Evolutionary conservation across 148 eudicot species (phyloP), one percentile per base, ranked within the genome.

Genomic region (Cornus suecica): DNA sequence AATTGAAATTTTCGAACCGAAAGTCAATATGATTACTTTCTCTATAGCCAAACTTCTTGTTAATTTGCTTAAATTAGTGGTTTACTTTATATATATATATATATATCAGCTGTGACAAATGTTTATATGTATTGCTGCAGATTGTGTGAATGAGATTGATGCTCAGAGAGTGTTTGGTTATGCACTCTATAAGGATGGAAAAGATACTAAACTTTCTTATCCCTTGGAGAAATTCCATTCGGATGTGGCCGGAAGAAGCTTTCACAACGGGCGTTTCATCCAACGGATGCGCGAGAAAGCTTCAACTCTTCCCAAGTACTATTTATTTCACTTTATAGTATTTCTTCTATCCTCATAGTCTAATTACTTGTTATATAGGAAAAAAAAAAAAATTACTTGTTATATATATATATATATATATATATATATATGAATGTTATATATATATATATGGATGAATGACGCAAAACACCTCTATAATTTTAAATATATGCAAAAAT

Each of bases 291-390:
- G 79, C 4, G 48, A 32, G 18, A 68, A 76, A 54, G 79, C 73
- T 56, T 64, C 79, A 26, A 56, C 66, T 30, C 79, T 67, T 67
- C 66, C 79, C 30, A 76, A 76, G 79, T 76, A 68, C 31, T 29
- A 5, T 68, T 8, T 22, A 27, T 31, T 58, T n/a, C 25, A 18
- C 54, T 13, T 13, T 58, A 15, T 15, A 1, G 2, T 25, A 22
- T 58, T 58, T 58, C 8, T n/a, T 58, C 62, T 52, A 58, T 58
- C n/a, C 24, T 58, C 24, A 18, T 20, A 14, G 62, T 58, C 7
- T 25, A 58, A 58, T 18, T 18, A 3, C n/a, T 18, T 58, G 62
- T 58, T 58, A 22, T 5, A 58, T 16, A 5, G n/a, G n/a, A n/a
- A n/a, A n/a, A n/a, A n/a, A n/a, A n/a, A n/a, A n/a, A n/a, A n/a